phyloP scores from a whole-genome alignment of 2,329 filamentous ascomycete genomes.

The Exophiala mesophila region DNA sequence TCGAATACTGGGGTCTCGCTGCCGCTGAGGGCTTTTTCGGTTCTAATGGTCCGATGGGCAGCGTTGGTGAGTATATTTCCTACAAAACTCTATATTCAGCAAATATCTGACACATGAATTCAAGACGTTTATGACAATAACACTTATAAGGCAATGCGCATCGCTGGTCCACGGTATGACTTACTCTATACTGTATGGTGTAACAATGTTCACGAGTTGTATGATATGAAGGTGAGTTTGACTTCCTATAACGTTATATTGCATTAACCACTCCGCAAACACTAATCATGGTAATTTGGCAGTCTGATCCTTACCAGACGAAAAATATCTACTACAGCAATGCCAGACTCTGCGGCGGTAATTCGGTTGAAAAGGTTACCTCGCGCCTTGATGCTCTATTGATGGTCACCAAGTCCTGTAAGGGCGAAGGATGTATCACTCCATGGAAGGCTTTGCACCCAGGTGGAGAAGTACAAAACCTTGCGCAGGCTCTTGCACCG shows the following conservation, averaged over 20 bases:
- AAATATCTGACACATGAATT: no score
- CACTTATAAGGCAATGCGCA: slow-evolving; percentile 37
- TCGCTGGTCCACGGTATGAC: slow-evolving; percentile 33
- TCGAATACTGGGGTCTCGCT: no score
- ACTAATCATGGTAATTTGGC: background rate
- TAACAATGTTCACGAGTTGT: slow-evolving; percentile 37
- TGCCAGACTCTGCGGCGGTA: background rate
- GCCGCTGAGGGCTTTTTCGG: no score
- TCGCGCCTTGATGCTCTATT: slow-evolving; percentile 33
- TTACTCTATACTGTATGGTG: slow-evolving; percentile 40
- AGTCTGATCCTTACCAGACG: slow-evolving; percentile 35
- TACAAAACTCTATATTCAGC: no score
- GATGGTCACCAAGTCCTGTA: slow-evolving; percentile 37
- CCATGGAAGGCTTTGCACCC: slow-evolving; percentile 37
- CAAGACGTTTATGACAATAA: no score
- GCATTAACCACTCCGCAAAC: slow-evolving; percentile 9
- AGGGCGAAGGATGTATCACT: slow-evolving; percentile 32
- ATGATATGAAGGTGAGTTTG: slow-evolving; percentile 33
- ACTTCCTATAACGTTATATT: slow-evolving; percentile 3
- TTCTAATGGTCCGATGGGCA: no score
- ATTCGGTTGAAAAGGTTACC: slow-evolving; percentile 24
- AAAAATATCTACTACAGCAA: slow-evolving; percentile 28
- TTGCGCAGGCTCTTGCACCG: slow-evolving; percentile 30
- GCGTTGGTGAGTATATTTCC: no score
- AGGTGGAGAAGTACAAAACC: slow-evolving; percentile 26